Evolutionary conservation across 164 flowering plant genomes (phyloP), one percentile per base, ranked within the genome.

Genomic region (Dillenia suffruticosa): DNA sequence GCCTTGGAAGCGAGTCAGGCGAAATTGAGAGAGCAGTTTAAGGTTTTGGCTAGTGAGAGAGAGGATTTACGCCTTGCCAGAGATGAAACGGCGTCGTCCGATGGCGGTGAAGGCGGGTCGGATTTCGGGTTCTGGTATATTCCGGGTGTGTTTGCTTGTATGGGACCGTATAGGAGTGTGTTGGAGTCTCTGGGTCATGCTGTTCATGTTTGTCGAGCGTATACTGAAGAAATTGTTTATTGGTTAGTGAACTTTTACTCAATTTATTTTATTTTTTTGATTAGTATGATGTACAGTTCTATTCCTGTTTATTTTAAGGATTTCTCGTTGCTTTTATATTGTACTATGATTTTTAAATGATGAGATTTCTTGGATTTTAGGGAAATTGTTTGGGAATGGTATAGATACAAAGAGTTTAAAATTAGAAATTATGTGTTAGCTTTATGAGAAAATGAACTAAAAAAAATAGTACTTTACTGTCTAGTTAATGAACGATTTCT

Each of bases 161-260:
- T 63, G 17, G 59, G 66, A 67, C 82, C 87, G 14, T 81, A 75
- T 70, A 56, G 64, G 67, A 81, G 67, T 4, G 75, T 83, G 50
- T 73, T 91, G 80, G 77, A 84, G 43, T 70, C 74, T 14, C 75
- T 91, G 64, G 91, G 95, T 11, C 88, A 86, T 61, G 91, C 96
- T 10, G 72, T 91, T 70, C 65, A 81, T 64, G 78, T 88, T 9
- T 76, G 72, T 51, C 63, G 68, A 51, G 76, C 79, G 74, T 63
- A 75, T 17, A 61, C 89, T 57, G 84, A 84, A 13, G 78, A 87
- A 72, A 81, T 91, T 54, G 57, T 79, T 16, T 88, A 68, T 67
- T 91, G 97, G 97, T 88, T 70, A 22, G 45, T 46, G 10, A 26
- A 26, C 5, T 26, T 26, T 26, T 26, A 26, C 40, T 1, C 15